Evolutionary conservation across 2,329 filamentous ascomycete genomes (phyloP).

Genomic region (Claviceps quebecensis): DNA sequence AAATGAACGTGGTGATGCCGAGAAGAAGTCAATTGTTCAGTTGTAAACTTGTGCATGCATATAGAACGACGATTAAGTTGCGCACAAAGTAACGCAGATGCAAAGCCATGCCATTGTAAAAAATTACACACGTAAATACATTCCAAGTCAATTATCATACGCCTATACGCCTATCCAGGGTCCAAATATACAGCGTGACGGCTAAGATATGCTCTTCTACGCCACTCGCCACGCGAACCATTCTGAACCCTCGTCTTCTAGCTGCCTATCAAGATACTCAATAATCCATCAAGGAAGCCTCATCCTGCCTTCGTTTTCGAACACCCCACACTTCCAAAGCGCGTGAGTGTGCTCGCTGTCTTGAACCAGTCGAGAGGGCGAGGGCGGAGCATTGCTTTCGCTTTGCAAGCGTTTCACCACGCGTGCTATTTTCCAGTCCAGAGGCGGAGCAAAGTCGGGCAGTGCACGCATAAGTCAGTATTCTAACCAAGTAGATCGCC

Average conservation of each 20-base stretch:
- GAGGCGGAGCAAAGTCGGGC: not conserved
- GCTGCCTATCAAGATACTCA: not conserved
- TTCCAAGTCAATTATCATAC: constrained; percentile 21
- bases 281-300: too few species aligned
- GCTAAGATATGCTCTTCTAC: constrained; percentile 1
- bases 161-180: constrained; percentile 29
- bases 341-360: too few species aligned
- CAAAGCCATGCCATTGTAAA: not conserved
- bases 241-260: not conserved
- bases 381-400: too few species aligned
- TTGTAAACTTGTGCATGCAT: too few species aligned
- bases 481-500: constrained; percentile 34
- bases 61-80: too few species aligned
- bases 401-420: not conserved
- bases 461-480: not conserved
- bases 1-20: too few species aligned
- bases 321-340: too few species aligned
- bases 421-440: not conserved
- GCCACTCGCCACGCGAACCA: not conserved
- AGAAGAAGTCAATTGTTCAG: too few species aligned
- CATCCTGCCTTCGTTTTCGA: too few species aligned
- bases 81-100: too few species aligned
- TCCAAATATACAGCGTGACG: constrained; percentile 19
- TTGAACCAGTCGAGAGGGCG: too few species aligned
- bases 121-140: constrained; percentile 3